These are phyloP conservation scores for Russula olivacea DNA, from an alignment of 768 basidiomycete genomes.

Conservation along the genomic window DNA sequence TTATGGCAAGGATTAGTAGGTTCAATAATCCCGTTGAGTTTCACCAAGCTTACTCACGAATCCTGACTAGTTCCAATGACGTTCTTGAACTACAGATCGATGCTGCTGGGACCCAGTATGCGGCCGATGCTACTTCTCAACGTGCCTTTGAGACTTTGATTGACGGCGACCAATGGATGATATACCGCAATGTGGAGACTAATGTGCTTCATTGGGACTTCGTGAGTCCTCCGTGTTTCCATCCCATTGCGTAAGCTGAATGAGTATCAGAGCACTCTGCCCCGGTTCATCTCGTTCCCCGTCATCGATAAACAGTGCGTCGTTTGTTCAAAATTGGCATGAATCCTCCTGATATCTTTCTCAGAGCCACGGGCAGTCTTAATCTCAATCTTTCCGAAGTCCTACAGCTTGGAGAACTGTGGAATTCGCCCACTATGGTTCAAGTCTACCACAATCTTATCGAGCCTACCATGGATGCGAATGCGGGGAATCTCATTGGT, in stretches of 20 bases:
- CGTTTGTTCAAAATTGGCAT: neutral
- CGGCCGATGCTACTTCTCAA: constrained; percentile 34
- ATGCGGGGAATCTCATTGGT: constrained; percentile 30
- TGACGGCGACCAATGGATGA: constrained; percentile 64
- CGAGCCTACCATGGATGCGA: constrained; percentile 27
- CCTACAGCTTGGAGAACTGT: constrained; percentile 29
- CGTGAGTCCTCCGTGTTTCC: constrained; percentile 35
- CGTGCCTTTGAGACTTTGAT: constrained; percentile 51
- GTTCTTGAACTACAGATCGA: constrained; percentile 56
- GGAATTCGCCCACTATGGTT: constrained; percentile 23
- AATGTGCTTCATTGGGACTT: constrained; percentile 65
- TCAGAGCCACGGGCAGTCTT: constrained; percentile 29
- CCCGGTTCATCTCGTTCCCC: constrained; percentile 64
- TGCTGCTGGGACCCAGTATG: constrained; percentile 55
- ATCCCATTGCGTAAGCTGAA: neutral
- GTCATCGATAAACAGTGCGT: constrained; percentile 43
- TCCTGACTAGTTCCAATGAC: constrained; percentile 46
- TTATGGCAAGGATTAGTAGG: constrained; percentile 51
- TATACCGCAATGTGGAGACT: constrained; percentile 52
- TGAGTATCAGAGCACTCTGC: constrained; percentile 47
- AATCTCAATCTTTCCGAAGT: constrained; percentile 32
- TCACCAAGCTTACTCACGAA: neutral
- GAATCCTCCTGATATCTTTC: neutral
- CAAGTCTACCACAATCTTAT: constrained; percentile 23
- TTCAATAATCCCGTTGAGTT: neutral